Percentiles rank a stretch among this genome's conserved stretches.
phyloP scores from a whole-genome alignment of 2,329 filamentous ascomycete species.

The Periglandula ipomoeae region DNA sequence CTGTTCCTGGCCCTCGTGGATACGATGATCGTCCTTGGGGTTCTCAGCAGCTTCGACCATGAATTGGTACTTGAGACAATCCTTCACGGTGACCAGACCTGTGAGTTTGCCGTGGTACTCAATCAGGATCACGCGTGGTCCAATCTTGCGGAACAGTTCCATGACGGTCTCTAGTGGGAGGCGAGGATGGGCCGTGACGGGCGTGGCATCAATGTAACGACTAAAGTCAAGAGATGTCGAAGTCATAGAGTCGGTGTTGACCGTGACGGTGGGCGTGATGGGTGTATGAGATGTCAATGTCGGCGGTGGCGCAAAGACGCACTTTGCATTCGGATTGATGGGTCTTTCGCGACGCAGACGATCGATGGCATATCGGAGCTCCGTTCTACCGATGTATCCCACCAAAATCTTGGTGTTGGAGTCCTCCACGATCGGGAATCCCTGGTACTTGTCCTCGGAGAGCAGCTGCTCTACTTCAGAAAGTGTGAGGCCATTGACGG shows the following conservation, averaged over 20 bases:
- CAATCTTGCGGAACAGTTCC: conserved; percentile 98
- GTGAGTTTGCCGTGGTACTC: conserved; percentile 78
- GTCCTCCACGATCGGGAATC: conserved; percentile 85
- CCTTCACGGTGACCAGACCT: conserved; percentile 90
- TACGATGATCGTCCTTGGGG: conserved; percentile 47
- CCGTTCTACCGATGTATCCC: conserved; percentile 88
- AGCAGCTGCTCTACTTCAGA: conserved; percentile 70
- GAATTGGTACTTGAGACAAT: conserved; percentile 96
- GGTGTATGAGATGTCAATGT: conserved; percentile 23
- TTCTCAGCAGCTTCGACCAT: conserved; percentile 84
- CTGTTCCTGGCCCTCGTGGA: conserved; percentile 51
- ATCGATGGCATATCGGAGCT: conserved; percentile 84
- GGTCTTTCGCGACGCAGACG: conserved; percentile 62
- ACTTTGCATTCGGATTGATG: conserved; percentile 59
- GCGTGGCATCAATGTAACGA: conserved; percentile 80
- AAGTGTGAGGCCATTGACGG: conserved; percentile 64
- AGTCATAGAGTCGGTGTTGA: conserved; percentile 46
- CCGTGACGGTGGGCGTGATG: conserved; percentile 39
- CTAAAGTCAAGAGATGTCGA: conserved; percentile 65
- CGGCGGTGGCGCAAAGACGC: conserved; percentile 52
- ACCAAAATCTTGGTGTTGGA: conserved; percentile 60
- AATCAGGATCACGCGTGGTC: conserved; percentile 83
- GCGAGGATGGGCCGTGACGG: conserved; percentile 82
- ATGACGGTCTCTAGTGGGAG: conserved; percentile 93
- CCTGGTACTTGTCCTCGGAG: conserved; percentile 73